Base-by-base conservation (phyloP, 2,329 filamentous ascomycete species). In the Alternaria hordeiaustralica region DNA sequence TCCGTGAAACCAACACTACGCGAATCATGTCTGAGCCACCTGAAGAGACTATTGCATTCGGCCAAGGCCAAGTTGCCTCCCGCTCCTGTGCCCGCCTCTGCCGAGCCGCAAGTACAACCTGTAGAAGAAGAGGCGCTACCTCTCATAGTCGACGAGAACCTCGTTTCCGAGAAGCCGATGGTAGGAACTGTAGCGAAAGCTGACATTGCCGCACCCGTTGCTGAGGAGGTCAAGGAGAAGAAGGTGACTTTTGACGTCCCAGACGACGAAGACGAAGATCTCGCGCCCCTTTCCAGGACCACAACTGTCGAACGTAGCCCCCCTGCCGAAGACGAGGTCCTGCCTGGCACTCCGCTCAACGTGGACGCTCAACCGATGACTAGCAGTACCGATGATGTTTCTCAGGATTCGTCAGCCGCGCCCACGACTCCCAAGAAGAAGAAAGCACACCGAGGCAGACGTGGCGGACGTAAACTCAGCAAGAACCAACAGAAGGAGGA, bases 391-490 rank as follows among this genome's bases (percentile, higher is more conserved):
- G 73, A 76, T 5, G 66, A 67, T 30, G 60, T 66, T 30, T 58
- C 66, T 15, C 73, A 75, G 51, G 75, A 73, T 33, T 62, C 72
- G 11, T 67, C 60, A 15, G 59, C 65, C 25, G 69, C 67, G 21
- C 67, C 62, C 47, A 61, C 69, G n/a, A 76, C 75, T 11, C 77
- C 77, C 2, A 82, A 81, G 70, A 85, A 85, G 74, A 84, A 83
- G 74, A 85, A 84, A 66, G 83, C 83, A 6, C 83, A 84, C 53
- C 75, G 84, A 59, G 84, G 84, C 23, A 82, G 82, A 64, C 80
- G 84, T 18, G 84, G 83, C 25, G 84, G 84, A 21, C 77, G 78
- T 20, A 82, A 82, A 68, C 80, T 82, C 66, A 83, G 82, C 70
- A 82, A 79, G 66, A 80, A 80, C 60, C 77, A 76, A 61, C 68